phyloP scores from a whole-genome alignment of 2,329 filamentous ascomycete species.

The Aspergillus neotritici region DNA sequence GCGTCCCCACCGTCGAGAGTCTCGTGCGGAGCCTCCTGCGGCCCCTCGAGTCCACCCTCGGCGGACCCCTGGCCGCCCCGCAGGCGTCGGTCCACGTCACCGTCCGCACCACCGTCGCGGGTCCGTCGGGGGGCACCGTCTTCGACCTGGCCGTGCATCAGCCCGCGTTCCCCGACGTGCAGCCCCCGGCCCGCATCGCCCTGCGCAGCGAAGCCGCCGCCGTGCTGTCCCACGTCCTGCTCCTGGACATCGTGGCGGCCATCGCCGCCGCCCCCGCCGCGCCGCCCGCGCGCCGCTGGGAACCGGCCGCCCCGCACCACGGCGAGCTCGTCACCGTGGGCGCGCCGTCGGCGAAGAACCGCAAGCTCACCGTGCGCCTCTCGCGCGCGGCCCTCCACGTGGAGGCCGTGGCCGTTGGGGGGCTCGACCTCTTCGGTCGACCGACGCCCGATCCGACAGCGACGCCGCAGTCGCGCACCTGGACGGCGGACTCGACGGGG shows the following conservation, averaged over 20 bases:
- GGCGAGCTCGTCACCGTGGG: constrained; percentile 27
- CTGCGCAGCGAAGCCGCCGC: constrained; percentile 31
- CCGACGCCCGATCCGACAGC: constrained; percentile 8
- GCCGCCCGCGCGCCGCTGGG: constrained; percentile 17
- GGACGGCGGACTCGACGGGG: constrained; percentile 14
- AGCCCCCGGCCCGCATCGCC: constrained; percentile 29
- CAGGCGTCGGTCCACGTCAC: constrained; percentile 34
- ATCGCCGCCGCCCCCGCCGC: constrained; percentile 16
- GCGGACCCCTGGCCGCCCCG: constrained; percentile 31
- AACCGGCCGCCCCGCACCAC: constrained; percentile 29
- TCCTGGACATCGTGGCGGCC: constrained; percentile 34
- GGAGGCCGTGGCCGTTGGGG: constrained; percentile 14
- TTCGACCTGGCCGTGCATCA: constrained; percentile 34
- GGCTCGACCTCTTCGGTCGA: constrained; percentile 14
- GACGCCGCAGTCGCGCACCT: constrained; percentile 15
- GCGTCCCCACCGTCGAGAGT: constrained; percentile 30
- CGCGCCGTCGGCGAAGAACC: constrained; percentile 17
- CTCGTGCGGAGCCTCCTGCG: constrained; percentile 39
- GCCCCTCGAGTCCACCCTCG: constrained; percentile 41
- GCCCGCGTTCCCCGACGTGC: constrained; percentile 25
- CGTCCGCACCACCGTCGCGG: constrained; percentile 31
- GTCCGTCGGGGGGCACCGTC: constrained; percentile 33
- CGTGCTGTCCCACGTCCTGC: constrained; percentile 31
- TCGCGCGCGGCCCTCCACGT: constrained; percentile 23
- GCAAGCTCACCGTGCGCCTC: constrained; percentile 30